Conservation (phyloP, 257 asterid species). For the Solanum rostratum region DNA sequence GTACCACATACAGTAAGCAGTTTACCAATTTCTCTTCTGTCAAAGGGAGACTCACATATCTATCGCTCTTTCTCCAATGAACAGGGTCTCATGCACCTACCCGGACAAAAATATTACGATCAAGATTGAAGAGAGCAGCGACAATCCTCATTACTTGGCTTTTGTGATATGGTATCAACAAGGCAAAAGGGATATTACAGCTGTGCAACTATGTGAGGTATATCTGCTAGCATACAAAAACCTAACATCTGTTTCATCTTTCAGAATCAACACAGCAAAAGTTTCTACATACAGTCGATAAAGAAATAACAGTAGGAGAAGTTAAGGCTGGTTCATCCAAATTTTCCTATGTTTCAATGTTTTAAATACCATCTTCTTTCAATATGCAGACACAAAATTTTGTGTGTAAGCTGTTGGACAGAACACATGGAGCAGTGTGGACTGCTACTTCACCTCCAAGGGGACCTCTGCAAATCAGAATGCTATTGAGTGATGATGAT, state of each 20-base stretch:
- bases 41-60: neutral
- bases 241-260: neutral
- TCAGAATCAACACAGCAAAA: neutral
- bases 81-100: slow-evolving; percentile 80
- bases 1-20: neutral
- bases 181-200: slow-evolving; percentile 63
- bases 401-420: slow-evolving; percentile 54
- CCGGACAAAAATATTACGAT: slow-evolving; percentile 53
- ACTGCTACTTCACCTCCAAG: slow-evolving; percentile 55
- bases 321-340: neutral
- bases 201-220: slow-evolving; percentile 86
- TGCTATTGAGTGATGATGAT: slow-evolving; percentile 52
- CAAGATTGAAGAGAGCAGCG: slow-evolving; percentile 64
- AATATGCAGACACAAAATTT: slow-evolving; percentile 45
- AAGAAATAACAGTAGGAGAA: neutral
- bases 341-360: neutral
- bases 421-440: slow-evolving; percentile 70
- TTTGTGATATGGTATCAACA: slow-evolving; percentile 74
- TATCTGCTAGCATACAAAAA: neutral
- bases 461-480: slow-evolving; percentile 62
- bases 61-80: neutral
- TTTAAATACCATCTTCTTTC: neutral
- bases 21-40: neutral
- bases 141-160: slow-evolving; percentile 62
- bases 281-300: neutral